A percentile compares a stretch with the other conserved stretches of the same genome.
Evolutionary conservation across 495 filamentous ascomycete species (phyloP).

Genomic region (Xylaria cubensis): DNA sequence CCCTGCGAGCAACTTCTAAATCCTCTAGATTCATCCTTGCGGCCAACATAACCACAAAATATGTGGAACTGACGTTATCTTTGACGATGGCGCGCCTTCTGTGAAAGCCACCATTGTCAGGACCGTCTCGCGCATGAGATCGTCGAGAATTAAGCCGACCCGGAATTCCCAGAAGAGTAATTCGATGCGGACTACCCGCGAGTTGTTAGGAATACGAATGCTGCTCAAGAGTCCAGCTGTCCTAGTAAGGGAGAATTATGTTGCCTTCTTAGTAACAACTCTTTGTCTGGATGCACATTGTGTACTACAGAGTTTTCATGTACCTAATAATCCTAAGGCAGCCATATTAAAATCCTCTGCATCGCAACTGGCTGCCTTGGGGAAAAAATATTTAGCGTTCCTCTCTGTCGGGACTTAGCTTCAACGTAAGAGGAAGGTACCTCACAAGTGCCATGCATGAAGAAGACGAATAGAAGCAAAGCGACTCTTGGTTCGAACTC

Average conservation of each 20-base stretch:
- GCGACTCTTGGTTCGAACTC: background rate
- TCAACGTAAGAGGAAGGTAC: constrained; percentile 12
- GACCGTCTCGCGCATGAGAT: background rate
- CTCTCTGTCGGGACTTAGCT: constrained; percentile 5
- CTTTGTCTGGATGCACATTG: background rate
- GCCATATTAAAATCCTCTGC: background rate
- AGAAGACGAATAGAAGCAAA: background rate
- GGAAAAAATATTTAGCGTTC: background rate
- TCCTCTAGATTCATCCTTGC: background rate
- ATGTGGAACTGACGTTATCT: background rate
- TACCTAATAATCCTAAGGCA: constrained; percentile 3
- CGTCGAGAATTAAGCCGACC: background rate
- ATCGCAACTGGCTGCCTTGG: constrained; percentile 9
- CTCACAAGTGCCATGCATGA: background rate
- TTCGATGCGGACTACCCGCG: constrained; percentile 13
- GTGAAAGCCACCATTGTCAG: background rate
- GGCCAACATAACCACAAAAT: background rate
- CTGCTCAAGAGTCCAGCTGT: background rate
- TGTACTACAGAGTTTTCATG: background rate
- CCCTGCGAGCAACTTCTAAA: background rate
- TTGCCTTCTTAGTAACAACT: background rate
- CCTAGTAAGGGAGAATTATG: background rate
- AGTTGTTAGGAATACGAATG: background rate
- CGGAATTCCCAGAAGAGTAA: background rate
- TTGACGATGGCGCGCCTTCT: too few relatives aligned